Base-by-base conservation (phyloP, 345 rosid species). In the Populus euphratica region DNA sequence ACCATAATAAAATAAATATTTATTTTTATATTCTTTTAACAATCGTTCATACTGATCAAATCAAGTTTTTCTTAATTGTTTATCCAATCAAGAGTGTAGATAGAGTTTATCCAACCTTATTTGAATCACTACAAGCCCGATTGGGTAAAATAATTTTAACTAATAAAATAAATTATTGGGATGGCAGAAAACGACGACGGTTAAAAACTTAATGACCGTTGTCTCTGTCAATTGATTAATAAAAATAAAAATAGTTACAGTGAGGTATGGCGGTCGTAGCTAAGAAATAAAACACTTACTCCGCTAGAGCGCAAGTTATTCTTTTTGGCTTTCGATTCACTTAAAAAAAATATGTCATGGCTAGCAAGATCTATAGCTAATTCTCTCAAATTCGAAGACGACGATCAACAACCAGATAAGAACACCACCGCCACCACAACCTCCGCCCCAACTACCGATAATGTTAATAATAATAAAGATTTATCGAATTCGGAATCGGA, bases 291-390 rank as follows among this genome's bases (percentile, higher is more conserved):
- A 49, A 49, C 54, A 49, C 54, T 16, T 14, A 5, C 54, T 49
- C 20, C 1, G 54, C 54, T 49, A 49, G 5, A 4, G 54, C 54
- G 20, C 54, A 49, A 49, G 54, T 4, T 14, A 49, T 49, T 49
- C 54, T 16, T 47, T 14, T 16, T 5, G 13, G 12, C 44, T 41
- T 41, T 41, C 3, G 54, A 49, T 49, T 49, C 20, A 49, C 54
- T 49, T 49, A 0, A 16, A 16, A 49, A 33, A 33, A 41, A 82
- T 67, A 89, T 91, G 95, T 85, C 91, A 47, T 89, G 95, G 95
- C 73, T 89, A 3, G 90, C 93, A 16, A 84, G 89, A 83, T 88
- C 95, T 27, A 86, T 91, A 54, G 90, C 90, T 20, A 86, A 85
- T 70, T 83, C 94, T 65, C 91, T 88, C 75, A 87, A 83, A 62